phyloP scores from a whole-genome alignment of 1,284 basidiomycete genomes.

The Ganoderma boninense region DNA sequence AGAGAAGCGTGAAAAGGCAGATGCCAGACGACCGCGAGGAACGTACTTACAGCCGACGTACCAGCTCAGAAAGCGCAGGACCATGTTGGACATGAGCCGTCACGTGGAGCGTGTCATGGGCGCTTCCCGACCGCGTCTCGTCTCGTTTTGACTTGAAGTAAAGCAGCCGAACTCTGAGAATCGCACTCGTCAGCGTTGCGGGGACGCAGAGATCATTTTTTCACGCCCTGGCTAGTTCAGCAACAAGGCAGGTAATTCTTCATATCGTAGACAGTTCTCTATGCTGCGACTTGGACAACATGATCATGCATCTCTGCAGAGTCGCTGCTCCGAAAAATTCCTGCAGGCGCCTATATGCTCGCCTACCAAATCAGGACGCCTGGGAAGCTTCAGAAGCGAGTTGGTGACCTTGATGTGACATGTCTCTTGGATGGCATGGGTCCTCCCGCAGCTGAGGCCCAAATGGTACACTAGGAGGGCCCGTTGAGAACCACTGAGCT shows the following conservation, averaged over 20 bases:
- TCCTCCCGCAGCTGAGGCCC: no score
- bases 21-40: slow-evolving; percentile 26
- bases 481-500: no score
- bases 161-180: neutral
- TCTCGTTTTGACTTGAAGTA: neutral
- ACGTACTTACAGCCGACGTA: slow-evolving; percentile 21
- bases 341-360: no score
- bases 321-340: no score
- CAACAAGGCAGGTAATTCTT: neutral
- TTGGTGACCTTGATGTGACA: no score
- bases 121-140: slow-evolving; percentile 23
- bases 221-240: neutral
- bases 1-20: slow-evolving; percentile 21
- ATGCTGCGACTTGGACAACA: no score
- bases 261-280: neutral
- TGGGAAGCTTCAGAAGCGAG: no score
- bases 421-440: no score
- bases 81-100: slow-evolving; percentile 30
- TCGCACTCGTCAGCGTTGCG: neutral
- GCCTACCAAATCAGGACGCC: no score
- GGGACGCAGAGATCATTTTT: neutral
- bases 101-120: slow-evolving; percentile 27
- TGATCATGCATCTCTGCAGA: no score
- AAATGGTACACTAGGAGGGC: no score
- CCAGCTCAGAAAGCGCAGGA: neutral